Conservation (phyloP, 2,329 filamentous ascomycete genomes). For the Pseudogymnoascus sp. region DNA sequence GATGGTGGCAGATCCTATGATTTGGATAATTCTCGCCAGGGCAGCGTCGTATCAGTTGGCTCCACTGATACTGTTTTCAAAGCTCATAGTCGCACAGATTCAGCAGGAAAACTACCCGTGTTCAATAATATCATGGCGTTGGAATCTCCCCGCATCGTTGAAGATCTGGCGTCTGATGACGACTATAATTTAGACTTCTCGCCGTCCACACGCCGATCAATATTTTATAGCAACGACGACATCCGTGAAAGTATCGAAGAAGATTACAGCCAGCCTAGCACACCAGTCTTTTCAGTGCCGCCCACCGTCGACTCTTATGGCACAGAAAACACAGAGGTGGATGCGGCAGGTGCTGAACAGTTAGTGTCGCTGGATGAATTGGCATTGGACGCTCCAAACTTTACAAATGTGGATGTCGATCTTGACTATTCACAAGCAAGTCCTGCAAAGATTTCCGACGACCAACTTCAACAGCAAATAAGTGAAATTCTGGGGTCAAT, state of each 20-base stretch:
- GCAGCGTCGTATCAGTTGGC: conserved; percentile 1
- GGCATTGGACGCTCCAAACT: conserved; percentile 19
- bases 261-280: background rate
- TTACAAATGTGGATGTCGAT: conserved; percentile 22
- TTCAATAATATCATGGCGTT: background rate
- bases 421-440: conserved; percentile 16
- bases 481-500: conserved; percentile 69
- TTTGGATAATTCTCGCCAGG: background rate
- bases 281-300: background rate
- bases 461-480: conserved; percentile 72
- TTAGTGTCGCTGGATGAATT: background rate
- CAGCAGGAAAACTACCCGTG: conserved; percentile 11
- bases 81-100: conserved; percentile 13
- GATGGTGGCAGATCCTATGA: background rate
- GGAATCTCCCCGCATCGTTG: background rate
- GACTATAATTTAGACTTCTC: conserved; percentile 1
- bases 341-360: background rate
- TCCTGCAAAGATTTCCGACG: conserved; percentile 35
- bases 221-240: background rate
- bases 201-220: background rate
- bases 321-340: background rate
- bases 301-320: background rate
- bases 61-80: conserved; percentile 12
- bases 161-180: conserved; percentile 4
- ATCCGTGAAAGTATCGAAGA: background rate